Conservation (phyloP, 148 eudicot genomes). For the Amaranthus hypochondriacus region DNA sequence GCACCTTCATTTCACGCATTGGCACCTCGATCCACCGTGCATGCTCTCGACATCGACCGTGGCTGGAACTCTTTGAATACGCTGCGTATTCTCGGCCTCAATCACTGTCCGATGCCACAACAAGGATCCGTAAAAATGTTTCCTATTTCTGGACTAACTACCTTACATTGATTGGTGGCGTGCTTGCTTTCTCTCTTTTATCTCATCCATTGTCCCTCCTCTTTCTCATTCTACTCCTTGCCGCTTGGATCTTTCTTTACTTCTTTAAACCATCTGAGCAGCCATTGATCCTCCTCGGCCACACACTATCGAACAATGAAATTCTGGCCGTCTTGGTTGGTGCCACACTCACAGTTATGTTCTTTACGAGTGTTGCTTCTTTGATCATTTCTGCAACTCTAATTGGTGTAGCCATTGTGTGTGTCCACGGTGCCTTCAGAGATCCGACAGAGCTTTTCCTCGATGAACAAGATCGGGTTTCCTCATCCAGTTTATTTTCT, state of each 20-base stretch:
- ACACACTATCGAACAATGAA: constrained; percentile 44
- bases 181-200: constrained; percentile 48
- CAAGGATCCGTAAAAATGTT: constrained; percentile 42
- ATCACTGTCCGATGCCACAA: constrained; percentile 38
- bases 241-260: constrained; percentile 63
- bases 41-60: constrained; percentile 45
- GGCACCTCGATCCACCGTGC: constrained; percentile 29
- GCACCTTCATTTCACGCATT: constrained; percentile 30
- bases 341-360: constrained; percentile 35
- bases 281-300: constrained; percentile 39
- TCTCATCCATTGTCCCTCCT: constrained; percentile 56
- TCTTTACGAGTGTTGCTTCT: constrained; percentile 60
- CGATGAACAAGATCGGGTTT: constrained; percentile 31
- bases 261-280: constrained; percentile 49
- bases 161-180: constrained; percentile 31
- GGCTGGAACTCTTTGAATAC: constrained; percentile 45
- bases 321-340: constrained; percentile 32
- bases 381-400: constrained; percentile 38
- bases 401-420: constrained; percentile 33
- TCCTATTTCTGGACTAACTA: constrained; percentile 59
- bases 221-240: constrained; percentile 35
- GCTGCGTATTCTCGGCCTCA: constrained; percentile 45
- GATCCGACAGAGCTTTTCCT: constrained; percentile 57
- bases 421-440: constrained; percentile 52
- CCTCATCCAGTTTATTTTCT: constrained; percentile 39